Conservation (phyloP, 2,329 filamentous ascomycete species). For the Sclerotinia minor region DNA sequence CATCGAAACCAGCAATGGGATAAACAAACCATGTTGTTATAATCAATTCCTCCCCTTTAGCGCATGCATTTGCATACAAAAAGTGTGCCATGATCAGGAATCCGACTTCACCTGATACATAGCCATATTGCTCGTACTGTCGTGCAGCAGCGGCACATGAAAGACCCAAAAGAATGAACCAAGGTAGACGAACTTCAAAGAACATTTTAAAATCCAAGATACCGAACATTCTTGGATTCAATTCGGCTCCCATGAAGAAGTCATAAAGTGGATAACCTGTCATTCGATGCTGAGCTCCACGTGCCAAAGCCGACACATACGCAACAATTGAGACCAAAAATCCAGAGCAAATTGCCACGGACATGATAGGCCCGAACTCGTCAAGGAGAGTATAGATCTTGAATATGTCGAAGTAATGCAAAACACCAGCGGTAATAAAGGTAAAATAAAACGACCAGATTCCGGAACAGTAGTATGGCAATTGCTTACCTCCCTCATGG, state of each 20-base stretch:
- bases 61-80: conserved; percentile 88
- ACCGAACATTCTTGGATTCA: conserved; percentile 83
- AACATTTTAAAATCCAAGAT: conserved; percentile 94
- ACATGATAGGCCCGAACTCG: conserved; percentile 90
- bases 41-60: conserved; percentile 90
- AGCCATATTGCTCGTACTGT: conserved; percentile 83
- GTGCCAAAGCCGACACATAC: conserved; percentile 78
- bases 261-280: conserved; percentile 79
- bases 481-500: conserved; percentile 78
- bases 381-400: conserved; percentile 90
- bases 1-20: no score
- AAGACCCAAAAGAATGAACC: conserved; percentile 84
- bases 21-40: conserved; percentile 69
- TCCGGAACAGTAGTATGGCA: conserved; percentile 93
- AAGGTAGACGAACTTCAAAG: conserved; percentile 87
- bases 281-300: conserved; percentile 89
- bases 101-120: conserved; percentile 78
- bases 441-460: conserved; percentile 86
- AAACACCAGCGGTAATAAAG: conserved; percentile 64
- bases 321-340: conserved; percentile 80
- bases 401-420: conserved; percentile 85
- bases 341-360: conserved; percentile 87
- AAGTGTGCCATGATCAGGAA: conserved; percentile 89
- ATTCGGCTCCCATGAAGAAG: conserved; percentile 87
- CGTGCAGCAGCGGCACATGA: conserved; percentile 74